These are phyloP conservation scores for Nannochloris sp. DNA, from an alignment of 139 green algal species.

Conservation along the genomic window DNA sequence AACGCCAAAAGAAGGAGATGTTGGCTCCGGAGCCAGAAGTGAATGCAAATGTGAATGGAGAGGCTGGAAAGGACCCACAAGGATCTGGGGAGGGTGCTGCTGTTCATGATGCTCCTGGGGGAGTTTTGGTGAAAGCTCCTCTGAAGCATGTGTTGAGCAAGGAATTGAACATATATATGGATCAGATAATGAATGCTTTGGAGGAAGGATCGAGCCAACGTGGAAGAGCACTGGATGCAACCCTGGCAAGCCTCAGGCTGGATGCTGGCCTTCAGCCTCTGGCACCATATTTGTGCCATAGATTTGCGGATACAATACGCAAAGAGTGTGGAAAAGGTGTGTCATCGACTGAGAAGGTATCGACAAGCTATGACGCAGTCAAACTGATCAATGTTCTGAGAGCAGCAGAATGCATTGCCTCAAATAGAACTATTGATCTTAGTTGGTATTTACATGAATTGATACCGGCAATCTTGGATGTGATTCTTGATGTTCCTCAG, in stretches of 20 bases:
- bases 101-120: slow-evolving; percentile 16
- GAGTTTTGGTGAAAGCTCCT: slow-evolving; percentile 36
- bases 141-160: slow-evolving; percentile 66
- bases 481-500: slow-evolving; percentile 55
- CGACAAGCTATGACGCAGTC: slow-evolving; percentile 17
- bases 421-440: slow-evolving; percentile 59
- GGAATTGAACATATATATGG: slow-evolving; percentile 71
- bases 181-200: slow-evolving; percentile 39
- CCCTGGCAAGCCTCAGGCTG: slow-evolving; percentile 10
- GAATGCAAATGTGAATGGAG: neutral
- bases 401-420: slow-evolving; percentile 42
- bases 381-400: slow-evolving; percentile 32
- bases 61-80: neutral
- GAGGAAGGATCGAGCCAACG: slow-evolving; percentile 4
- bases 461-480: slow-evolving; percentile 72
- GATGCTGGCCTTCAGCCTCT: slow-evolving; percentile 65
- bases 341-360: slow-evolving; percentile 18
- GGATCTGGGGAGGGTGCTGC: slow-evolving; percentile 5
- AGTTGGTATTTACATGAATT: slow-evolving; percentile 76
- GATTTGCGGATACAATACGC: slow-evolving; percentile 47
- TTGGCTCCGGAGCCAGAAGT: neutral
- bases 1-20: neutral
- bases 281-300: slow-evolving; percentile 72
- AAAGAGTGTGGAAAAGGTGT: neutral
- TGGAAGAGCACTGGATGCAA: slow-evolving; percentile 5